Conservation (phyloP, 805 yeast genomes). For the Yamadazyma sp. region DNA sequence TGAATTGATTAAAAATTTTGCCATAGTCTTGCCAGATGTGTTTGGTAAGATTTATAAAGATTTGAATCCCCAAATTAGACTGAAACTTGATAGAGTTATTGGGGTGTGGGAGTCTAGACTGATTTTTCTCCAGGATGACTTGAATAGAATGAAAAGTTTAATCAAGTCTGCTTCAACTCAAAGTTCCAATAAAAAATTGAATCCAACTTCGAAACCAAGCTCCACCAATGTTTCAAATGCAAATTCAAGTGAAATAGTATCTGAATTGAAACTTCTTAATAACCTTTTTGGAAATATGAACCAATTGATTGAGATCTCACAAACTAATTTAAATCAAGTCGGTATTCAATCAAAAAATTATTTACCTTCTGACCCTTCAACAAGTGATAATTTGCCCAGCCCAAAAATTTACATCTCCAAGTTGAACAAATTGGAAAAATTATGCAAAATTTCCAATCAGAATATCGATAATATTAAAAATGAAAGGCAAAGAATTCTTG, state of each 20-base stretch:
- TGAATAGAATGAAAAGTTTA: slow-evolving; percentile 26
- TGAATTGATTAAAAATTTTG: slow-evolving; percentile 59
- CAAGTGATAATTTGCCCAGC: slow-evolving; percentile 37
- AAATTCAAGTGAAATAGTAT: slow-evolving; percentile 6
- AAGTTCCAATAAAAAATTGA: background rate
- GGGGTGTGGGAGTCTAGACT: slow-evolving; percentile 57
- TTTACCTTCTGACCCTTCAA: slow-evolving; percentile 31
- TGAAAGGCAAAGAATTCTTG: slow-evolving; percentile 24
- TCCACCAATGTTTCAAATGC: background rate
- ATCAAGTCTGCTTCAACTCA: no score
- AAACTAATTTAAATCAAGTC: slow-evolving; percentile 37
- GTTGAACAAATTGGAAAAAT: slow-evolving; percentile 35
- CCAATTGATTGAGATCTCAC: slow-evolving; percentile 23
- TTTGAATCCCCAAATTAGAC: slow-evolving; percentile 36
- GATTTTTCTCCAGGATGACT: slow-evolving; percentile 36
- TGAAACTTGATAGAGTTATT: slow-evolving; percentile 49
- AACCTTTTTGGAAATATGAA: slow-evolving; percentile 26
- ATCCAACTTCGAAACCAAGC: background rate
- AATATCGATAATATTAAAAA: slow-evolving; percentile 31
- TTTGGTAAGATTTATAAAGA: slow-evolving; percentile 28
- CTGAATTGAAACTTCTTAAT: slow-evolving; percentile 33
- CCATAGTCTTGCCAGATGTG: slow-evolving; percentile 43
- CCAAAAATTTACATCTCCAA: slow-evolving; percentile 37
- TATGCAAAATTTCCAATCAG: slow-evolving; percentile 29
- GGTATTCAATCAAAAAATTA: slow-evolving; percentile 35